Conservation (phyloP, 139 green algal species). For the Asterochloris erici region DNA sequence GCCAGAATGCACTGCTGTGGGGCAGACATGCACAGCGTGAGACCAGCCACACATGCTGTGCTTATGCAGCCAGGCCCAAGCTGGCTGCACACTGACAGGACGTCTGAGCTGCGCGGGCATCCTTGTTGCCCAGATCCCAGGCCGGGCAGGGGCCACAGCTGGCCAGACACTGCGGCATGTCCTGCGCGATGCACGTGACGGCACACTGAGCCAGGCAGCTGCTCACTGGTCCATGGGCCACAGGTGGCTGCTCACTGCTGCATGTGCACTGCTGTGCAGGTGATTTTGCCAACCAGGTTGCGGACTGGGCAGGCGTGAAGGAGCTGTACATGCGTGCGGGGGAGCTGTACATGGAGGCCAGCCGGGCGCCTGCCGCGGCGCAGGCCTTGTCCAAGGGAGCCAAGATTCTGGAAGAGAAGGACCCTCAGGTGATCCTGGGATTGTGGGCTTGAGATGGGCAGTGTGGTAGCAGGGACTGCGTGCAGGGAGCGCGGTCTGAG, state of each 20-base stretch:
- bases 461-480: no score
- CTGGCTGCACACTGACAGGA: no score
- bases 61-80: no score
- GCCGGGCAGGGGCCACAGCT: neutral
- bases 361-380: constrained; percentile 46
- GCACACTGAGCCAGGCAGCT: neutral
- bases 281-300: neutral
- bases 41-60: no score
- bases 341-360: constrained; percentile 47
- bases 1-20: no score
- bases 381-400: constrained; percentile 61
- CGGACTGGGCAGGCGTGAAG: constrained; percentile 7
- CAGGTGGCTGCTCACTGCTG: neutral
- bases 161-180: neutral
- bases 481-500: no score
- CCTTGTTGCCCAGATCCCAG: no score
- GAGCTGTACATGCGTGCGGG: constrained; percentile 35
- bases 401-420: constrained; percentile 46
- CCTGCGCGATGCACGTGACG: neutral
- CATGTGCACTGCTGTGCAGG: neutral
- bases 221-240: neutral
- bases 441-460: no score
- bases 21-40: no score
- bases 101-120: no score
- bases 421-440: constrained; percentile 23